Conservation (phyloP, 257 asterid species). For the Coffea canephora region DNA sequence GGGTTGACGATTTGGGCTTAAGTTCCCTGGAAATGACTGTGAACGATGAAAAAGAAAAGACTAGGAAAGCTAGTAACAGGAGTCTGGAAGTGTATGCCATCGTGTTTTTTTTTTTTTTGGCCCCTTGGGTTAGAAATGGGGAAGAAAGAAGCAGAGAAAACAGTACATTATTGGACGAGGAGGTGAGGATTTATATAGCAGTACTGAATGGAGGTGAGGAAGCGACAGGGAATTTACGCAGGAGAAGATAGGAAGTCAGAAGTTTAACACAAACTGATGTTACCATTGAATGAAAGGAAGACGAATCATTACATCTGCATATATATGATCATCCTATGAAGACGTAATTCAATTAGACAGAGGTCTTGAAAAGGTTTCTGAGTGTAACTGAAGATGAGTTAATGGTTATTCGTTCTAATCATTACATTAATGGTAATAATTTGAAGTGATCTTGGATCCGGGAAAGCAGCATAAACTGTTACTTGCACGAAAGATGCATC, state of each 20-base stretch:
- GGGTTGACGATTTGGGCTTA: slow-evolving; percentile 13
- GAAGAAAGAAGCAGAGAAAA: not conserved
- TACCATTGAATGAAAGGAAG: not conserved
- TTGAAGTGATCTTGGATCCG: not conserved
- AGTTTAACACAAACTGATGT: not conserved
- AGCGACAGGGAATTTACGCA: not conserved
- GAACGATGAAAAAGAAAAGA: slow-evolving; percentile 26
- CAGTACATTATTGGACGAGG: not conserved
- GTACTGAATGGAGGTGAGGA: not conserved
- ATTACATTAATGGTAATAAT: not conserved
- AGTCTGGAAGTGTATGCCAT: slow-evolving; percentile 37
- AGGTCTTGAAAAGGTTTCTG: not conserved
- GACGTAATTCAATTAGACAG: not conserved
- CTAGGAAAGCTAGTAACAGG: slow-evolving; percentile 3
- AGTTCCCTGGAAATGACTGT: slow-evolving; percentile 25
- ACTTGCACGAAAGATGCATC: not conserved
- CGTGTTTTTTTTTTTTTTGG: not conserved
- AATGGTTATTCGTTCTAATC: not conserved
- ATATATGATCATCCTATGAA: not conserved
- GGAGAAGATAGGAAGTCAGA: not conserved
- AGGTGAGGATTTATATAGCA: slow-evolving; percentile 4
- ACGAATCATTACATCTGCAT: not conserved
- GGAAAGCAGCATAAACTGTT: not conserved
- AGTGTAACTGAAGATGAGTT: not conserved
- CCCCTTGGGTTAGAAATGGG: not conserved